phyloP scores from a whole-genome alignment of 2,329 filamentous ascomycete genomes.

The Colletotrichum spinosum region DNA sequence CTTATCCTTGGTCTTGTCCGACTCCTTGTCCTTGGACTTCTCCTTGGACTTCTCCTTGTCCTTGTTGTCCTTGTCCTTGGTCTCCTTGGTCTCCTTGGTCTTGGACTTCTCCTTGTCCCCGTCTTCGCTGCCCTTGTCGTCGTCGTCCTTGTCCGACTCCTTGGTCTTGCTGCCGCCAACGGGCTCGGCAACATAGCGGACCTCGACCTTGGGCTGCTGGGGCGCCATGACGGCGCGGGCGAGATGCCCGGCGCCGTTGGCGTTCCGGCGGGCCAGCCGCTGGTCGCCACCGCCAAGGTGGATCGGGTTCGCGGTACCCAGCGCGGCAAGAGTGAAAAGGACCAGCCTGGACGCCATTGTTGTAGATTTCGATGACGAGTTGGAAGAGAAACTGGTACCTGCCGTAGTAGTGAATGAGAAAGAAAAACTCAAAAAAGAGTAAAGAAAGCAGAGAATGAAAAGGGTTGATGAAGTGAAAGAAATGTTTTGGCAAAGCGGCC shows the following conservation, averaged over 20 bases:
- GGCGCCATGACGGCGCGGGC: constrained; percentile 25
- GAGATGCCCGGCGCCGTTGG: constrained; percentile 9
- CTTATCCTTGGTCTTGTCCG: constrained; percentile 17
- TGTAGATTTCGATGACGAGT: not conserved
- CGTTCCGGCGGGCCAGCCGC: constrained; percentile 24
- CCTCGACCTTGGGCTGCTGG: constrained; percentile 22
- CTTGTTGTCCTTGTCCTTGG: not conserved
- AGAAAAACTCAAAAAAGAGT: not conserved
- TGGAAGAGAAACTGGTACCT: constrained; percentile 4
- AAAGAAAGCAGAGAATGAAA: not conserved
- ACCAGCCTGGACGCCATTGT: constrained; percentile 33
- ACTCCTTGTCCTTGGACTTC: constrained; percentile 8
- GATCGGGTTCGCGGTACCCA: constrained; percentile 33
- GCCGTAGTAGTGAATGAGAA: constrained; percentile 2
- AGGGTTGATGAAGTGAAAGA: constrained; percentile 12
- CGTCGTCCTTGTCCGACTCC: constrained; percentile 1
- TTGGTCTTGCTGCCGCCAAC: not conserved
- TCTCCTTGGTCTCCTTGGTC: no score
- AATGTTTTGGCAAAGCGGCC: constrained; percentile 19
- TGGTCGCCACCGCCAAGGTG: constrained; percentile 13
- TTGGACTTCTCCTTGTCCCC: no score
- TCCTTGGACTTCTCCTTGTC: constrained; percentile 20
- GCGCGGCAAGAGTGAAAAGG: constrained; percentile 33
- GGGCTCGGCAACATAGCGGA: constrained; percentile 5
- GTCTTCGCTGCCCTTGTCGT: not conserved